Evolutionary conservation across 495 filamentous ascomycete genomes (phyloP), one percentile per base, ranked within the genome.

Genomic region (Neurospora pannonica): DNA sequence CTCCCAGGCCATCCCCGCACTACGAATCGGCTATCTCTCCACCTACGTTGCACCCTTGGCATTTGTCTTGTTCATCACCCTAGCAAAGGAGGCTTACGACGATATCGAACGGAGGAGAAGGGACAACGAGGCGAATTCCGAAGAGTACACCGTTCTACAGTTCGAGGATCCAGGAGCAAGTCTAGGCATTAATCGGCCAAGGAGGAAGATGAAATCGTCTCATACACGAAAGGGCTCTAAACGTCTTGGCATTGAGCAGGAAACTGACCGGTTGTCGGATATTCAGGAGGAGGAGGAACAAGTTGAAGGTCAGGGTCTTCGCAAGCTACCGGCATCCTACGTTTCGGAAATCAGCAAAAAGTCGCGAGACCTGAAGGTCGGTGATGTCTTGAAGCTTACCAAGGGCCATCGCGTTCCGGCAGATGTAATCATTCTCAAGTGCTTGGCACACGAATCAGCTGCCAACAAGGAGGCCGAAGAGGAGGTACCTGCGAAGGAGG

Each of bases 61-160:
- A 15, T 97, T 97, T 80, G 97, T 99, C 71, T 88, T 99, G 46
- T 81, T 89, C 7, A 93, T 99, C 74, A 97, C 97, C 0, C 82
- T 99, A 74, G 95, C 94, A 28, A 99, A 99, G 80, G 97, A 99
- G 81, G 97, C 97, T 2, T 89, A 92, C 70, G 97, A 99, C 82
- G 97, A 99, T 83, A 92, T 99, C 78, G 91, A 88, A 70, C 85
- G 97, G 60, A 86, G 97, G 74, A 87, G 91, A 46, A 89, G 97
- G 74, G 97, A 99, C 84, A 90, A 91, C 17, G 97, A 98, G 83
- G 95, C 95, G 1, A 99, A 99, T 82, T 90, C 94, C 9, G 97
- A 99, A 82, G 89, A 89, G 70, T 98, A 96, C 78, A 92, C 89
- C 4, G 92, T 97, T 19, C 78, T 99, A 38, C 87, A 85, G 7